Base-by-base conservation (phyloP, 257 asterid species). In the Gentiana straminea region DNA sequence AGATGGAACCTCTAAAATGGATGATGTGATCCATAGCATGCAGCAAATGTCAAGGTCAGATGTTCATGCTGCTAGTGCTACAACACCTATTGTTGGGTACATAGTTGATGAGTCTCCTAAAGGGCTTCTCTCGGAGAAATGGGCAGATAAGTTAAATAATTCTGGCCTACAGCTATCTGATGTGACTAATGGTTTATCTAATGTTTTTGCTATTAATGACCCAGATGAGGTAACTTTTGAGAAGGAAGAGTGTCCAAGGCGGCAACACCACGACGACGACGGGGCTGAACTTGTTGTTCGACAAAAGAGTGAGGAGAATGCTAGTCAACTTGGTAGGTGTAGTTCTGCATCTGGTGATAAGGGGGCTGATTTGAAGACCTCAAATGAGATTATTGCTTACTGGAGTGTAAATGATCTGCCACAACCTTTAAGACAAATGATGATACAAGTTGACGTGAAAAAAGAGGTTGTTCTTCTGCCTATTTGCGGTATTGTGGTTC, bases 211-310 rank as follows among this genome's bases (percentile, higher is more conserved):
- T 8, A 82, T 75, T 44, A 84, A 84, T 66, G 86, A 81, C 52
- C 63, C 66, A 64, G 58, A 38, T 64, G 94, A 84, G 73, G 71
- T 81, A 57, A 65, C 78, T 0, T 72, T 71, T 64, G 59, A 81
- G 35, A 84, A 79, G 65, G 77, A 79, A 59, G 94, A 68, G 38
- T 84, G 11, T 75, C 94, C 0, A 85, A 80, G 71, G 94, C 82
- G 76, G 67, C 82, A 80, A 57, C 79, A 72, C 11, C 64, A 92
- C 36, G 82, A 68, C 74, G 88, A 80, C 70, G 89, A 85, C 68
- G 92, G 82, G 71, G 89, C 92, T 3, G 83, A 72, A 63, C 92
- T 86, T 4, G 81, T 85, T 61, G 94, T 89, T 7, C 86, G 81
- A 43, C 88, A 70, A 73, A 85, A 80, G 68, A 85, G 76, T 58